A percentile compares a stretch with the other conserved stretches of the same genome.
Evolutionary conservation across 805 yeast genomes (phyloP).

Genomic region (Isabelozyma rhagii): DNA sequence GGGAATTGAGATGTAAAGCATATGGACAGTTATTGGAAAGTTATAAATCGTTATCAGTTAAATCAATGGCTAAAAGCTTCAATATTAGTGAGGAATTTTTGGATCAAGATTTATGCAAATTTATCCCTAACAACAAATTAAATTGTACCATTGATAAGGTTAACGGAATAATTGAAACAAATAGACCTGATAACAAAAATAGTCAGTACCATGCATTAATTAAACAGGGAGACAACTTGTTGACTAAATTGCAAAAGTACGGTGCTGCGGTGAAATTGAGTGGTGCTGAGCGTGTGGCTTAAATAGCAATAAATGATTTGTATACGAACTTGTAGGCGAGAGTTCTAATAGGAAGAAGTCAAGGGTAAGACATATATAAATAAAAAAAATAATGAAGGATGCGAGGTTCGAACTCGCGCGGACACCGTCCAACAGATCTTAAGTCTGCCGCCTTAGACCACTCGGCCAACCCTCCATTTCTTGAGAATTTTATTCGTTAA

Average conservation of each 20-base stretch:
- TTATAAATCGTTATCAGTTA: constrained; percentile 83
- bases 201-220: constrained; percentile 86
- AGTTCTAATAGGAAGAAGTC: not conserved
- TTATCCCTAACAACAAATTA: constrained; percentile 88
- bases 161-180: constrained; percentile 91
- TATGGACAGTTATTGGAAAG: constrained; percentile 92
- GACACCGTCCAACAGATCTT: constrained; percentile 48
- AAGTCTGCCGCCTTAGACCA: constrained; percentile 53
- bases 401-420: constrained; percentile 57
- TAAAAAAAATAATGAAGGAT: constrained; percentile 40
- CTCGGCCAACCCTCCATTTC: constrained; percentile 49
- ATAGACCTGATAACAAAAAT: constrained; percentile 94
- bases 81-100: constrained; percentile 85
- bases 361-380: not conserved
- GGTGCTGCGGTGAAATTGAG: constrained; percentile 96
- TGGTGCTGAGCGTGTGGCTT: constrained; percentile 72
- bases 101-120: constrained; percentile 82
- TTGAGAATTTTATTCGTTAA: not conserved
- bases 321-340: not conserved
- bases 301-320: constrained; percentile 1
- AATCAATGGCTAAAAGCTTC: constrained; percentile 92
- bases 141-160: constrained; percentile 96
- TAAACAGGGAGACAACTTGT: constrained; percentile 86
- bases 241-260: constrained; percentile 93
- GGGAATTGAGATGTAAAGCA: constrained; percentile 94